Percentiles rank a stretch among this genome's conserved stretches.
These are phyloP conservation scores for Termitomyces sp. DNA, from an alignment of 768 basidiomycete species.

Conservation along the genomic window DNA sequence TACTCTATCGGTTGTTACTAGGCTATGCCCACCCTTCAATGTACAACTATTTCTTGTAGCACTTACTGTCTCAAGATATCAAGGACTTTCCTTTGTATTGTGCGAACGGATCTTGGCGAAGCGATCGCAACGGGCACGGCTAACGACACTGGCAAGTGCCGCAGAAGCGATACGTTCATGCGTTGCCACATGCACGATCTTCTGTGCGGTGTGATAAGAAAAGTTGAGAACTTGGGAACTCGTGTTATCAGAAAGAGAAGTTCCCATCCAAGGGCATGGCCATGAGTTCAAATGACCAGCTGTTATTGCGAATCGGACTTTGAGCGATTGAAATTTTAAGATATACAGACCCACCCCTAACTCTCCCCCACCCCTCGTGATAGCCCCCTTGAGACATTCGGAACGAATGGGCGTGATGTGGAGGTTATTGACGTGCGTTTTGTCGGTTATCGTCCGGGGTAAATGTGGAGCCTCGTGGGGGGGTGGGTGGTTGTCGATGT, in stretches of 20 bases:
- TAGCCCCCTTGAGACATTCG: neutral
- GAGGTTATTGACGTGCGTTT: neutral
- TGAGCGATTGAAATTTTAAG: neutral
- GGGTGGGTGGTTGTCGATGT: neutral
- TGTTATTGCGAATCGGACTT: neutral
- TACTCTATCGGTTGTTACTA: constrained; percentile 1
- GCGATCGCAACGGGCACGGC: neutral
- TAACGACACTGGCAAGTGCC: neutral
- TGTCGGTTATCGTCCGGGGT: neutral
- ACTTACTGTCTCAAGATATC: neutral
- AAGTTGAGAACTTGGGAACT: neutral
- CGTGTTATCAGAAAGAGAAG: constrained; percentile 6
- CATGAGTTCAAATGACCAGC: neutral
- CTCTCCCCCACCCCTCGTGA: neutral
- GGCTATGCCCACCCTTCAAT: neutral
- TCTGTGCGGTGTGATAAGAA: neutral
- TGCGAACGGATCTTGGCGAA: neutral
- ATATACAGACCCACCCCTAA: neutral
- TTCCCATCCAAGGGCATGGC: neutral
- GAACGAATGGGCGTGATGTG: neutral
- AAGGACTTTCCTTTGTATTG: too few species aligned
- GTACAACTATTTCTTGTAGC: constrained; percentile 6
- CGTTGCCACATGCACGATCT: neutral
- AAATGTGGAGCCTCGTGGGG: neutral
- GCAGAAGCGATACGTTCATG: neutral